A percentile compares a stretch with the other conserved stretches of the same genome.
phyloP scores from a whole-genome alignment of 139 green algal species.

The Asterochloris sp. region DNA sequence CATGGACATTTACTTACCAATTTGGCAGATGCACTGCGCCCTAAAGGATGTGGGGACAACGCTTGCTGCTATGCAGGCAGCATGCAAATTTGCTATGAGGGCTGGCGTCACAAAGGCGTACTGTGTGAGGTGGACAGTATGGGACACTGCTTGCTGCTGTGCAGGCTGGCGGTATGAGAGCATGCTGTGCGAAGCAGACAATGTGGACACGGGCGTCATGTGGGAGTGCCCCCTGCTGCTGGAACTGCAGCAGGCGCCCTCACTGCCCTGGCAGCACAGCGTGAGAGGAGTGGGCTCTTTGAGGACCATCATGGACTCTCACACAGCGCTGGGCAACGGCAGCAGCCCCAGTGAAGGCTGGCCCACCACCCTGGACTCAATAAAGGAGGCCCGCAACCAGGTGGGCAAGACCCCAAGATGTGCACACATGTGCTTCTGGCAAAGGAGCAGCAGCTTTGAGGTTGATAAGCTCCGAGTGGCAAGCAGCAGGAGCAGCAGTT shows the following conservation, averaged over 20 bases:
- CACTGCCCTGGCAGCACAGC: background rate
- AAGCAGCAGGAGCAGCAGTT: too few relatives aligned
- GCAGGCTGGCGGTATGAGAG: slow-evolving; percentile 55
- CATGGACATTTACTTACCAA: too few relatives aligned
- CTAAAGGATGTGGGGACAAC: too few relatives aligned
- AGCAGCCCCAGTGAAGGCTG: background rate
- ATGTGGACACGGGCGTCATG: slow-evolving; percentile 48
- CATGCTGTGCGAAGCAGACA: slow-evolving; percentile 44
- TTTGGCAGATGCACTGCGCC: too few relatives aligned
- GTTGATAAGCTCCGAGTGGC: too few relatives aligned
- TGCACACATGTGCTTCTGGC: too few relatives aligned
- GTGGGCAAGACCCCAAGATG: too few relatives aligned
- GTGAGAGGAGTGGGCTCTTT: background rate
- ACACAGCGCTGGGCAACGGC: slow-evolving; percentile 1
- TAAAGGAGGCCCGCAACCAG: background rate
- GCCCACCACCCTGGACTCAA: background rate
- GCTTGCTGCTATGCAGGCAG: too few relatives aligned
- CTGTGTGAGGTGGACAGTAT: slow-evolving; percentile 29
- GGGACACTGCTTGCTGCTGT: background rate
- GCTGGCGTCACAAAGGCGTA: slow-evolving; percentile 35
- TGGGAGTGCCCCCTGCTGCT: slow-evolving; percentile 68
- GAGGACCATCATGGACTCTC: slow-evolving; percentile 6
- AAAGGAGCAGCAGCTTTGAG: too few relatives aligned
- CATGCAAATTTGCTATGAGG: too few relatives aligned
- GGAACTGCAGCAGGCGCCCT: slow-evolving; percentile 23